These are phyloP conservation scores for Blastocystis sp. DNA, from an alignment of 352 stramenopile genomes.

Conservation along the genomic window DNA sequence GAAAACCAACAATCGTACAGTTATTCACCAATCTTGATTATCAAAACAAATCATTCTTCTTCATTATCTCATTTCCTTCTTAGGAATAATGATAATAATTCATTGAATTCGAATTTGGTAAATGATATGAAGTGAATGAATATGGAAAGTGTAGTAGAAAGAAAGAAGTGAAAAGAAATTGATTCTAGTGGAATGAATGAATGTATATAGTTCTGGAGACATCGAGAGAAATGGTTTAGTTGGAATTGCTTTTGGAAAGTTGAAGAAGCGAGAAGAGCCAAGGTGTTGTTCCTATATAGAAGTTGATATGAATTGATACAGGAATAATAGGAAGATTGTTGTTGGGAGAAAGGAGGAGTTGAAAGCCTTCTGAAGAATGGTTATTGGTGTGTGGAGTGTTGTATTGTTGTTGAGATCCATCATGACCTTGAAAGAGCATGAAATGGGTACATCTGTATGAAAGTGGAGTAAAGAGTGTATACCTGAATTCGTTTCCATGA, in stretches of 20 bases:
- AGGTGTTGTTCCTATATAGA: background rate
- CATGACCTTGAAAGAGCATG: background rate
- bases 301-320: background rate
- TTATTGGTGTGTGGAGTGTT: background rate
- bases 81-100: no score
- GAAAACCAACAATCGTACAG: background rate
- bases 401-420: background rate
- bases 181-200: background rate
- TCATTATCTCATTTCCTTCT: background rate
- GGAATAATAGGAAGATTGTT: background rate
- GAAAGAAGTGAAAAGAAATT: background rate
- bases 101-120: no score
- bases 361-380: background rate
- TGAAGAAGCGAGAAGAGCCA: background rate
- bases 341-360: background rate
- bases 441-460: background rate
- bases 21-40: background rate
- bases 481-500: background rate
- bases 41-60: background rate
- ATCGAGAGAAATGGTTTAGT: background rate
- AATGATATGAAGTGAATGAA: no score
- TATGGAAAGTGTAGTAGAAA: no score
- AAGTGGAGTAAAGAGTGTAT: background rate
- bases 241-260: background rate
- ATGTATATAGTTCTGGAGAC: background rate